A percentile compares a stretch with the other conserved stretches of the same genome.
Evolutionary conservation across 257 asterid species (phyloP).

Genomic region (Haberlea rhodopensis): DNA sequence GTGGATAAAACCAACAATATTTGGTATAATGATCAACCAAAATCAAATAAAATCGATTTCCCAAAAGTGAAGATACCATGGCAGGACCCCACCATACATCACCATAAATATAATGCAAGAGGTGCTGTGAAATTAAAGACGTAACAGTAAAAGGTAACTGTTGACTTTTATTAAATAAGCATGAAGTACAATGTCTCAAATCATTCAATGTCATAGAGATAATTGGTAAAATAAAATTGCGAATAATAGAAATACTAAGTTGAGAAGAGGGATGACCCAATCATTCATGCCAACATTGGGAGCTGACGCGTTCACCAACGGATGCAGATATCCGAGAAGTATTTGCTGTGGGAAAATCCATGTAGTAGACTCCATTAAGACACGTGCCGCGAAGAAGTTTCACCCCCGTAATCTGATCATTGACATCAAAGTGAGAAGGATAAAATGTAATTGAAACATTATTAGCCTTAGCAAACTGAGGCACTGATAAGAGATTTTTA

Average conservation of each 20-base stretch:
- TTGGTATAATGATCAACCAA: no score
- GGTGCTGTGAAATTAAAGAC: neutral
- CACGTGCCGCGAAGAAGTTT: neutral
- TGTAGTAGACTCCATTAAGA: neutral
- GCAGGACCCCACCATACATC: no score
- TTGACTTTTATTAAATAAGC: neutral
- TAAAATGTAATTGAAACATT: no score
- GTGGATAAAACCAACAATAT: no score
- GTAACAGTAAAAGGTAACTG: neutral
- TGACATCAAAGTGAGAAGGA: neutral
- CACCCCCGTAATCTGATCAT: neutral
- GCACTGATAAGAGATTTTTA: neutral
- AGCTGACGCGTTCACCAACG: neutral
- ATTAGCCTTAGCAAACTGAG: neutral
- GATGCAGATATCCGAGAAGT: neutral
- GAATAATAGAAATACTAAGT: no score
- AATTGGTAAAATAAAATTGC: neutral
- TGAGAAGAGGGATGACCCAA: neutral
- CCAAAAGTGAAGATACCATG: no score
- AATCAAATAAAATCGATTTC: no score
- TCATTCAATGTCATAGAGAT: neutral
- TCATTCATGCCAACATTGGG: neutral
- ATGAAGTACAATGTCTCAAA: neutral
- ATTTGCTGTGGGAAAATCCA: neutral
- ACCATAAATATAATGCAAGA: neutral